Evolutionary conservation across 805 yeast species (phyloP).

Genomic region (Peterozyma xylosa): DNA sequence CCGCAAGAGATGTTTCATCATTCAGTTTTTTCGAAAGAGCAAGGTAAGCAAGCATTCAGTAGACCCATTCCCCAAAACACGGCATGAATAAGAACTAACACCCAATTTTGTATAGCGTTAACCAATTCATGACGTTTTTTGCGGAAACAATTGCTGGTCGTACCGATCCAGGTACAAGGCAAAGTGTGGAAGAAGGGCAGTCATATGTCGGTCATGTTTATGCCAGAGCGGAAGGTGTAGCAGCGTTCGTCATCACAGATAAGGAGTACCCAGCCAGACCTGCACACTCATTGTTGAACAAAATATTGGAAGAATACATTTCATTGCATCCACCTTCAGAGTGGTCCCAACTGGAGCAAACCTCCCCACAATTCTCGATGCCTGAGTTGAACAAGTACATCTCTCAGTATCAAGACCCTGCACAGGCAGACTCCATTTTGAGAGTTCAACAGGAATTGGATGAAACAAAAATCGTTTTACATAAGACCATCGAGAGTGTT

Average conservation of each 20-base stretch:
- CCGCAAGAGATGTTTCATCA: constrained; percentile 75
- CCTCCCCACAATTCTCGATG: constrained; percentile 37
- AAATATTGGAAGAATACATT: constrained; percentile 83
- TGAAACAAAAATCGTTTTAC: constrained; percentile 93
- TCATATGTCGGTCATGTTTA: constrained; percentile 87
- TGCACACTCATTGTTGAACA: constrained; percentile 88
- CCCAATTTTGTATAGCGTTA: constrained; percentile 38
- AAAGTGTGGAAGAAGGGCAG: constrained; percentile 80
- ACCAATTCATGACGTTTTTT: constrained; percentile 93
- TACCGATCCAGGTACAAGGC: constrained; percentile 86
- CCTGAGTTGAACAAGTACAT: constrained; percentile 63
- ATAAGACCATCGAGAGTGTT: constrained; percentile 90
- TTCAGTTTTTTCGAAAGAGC: constrained; percentile 85
- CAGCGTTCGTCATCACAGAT: constrained; percentile 89
- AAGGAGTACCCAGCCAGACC: constrained; percentile 96
- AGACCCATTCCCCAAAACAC: neutral
- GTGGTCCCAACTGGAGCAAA: constrained; percentile 49
- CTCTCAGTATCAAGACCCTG: constrained; percentile 88
- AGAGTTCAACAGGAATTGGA: constrained; percentile 96
- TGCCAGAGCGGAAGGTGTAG: constrained; percentile 81
- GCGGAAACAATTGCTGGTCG: constrained; percentile 85
- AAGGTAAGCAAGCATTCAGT: constrained; percentile 20
- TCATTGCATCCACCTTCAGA: constrained; percentile 69
- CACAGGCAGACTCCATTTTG: constrained; percentile 95
- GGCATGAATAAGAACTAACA: neutral